phyloP scores from a whole-genome alignment of 78 protist species.

The Chrysochromulina parva region DNA sequence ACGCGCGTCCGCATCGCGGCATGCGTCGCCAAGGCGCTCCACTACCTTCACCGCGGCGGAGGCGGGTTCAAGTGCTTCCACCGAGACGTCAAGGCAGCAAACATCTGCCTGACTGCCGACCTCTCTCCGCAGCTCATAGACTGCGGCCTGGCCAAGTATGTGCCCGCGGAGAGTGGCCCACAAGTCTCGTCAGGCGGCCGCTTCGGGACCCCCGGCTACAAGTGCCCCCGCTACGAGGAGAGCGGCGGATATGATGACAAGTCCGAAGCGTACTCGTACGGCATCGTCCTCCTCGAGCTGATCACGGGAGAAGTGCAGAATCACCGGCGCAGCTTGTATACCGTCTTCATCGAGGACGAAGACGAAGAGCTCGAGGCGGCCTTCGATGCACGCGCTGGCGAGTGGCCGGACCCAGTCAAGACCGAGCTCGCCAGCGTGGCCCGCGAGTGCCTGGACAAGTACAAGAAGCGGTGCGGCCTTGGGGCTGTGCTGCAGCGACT shows the following conservation, averaged over 20 bases:
- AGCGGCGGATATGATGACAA: neutral
- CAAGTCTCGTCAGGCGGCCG: neutral
- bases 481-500: neutral
- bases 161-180: neutral
- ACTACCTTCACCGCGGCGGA: neutral
- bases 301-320: neutral
- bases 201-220: neutral
- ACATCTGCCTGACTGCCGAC: neutral
- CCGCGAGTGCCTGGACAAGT: neutral
- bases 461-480: neutral
- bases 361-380: neutral
- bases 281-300: constrained; percentile 1
- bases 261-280: neutral
- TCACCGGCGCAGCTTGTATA: neutral
- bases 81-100: neutral
- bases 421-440: neutral
- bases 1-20: neutral
- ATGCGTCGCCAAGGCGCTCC: neutral
- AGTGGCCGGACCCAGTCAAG: neutral
- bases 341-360: neutral
- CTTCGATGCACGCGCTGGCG: neutral
- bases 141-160: neutral
- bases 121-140: neutral
- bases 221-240: neutral
- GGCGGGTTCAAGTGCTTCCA: neutral